phyloP scores from a whole-genome alignment of 306 rosid species.

The cucumber (Cucumis sativus) region DNA sequence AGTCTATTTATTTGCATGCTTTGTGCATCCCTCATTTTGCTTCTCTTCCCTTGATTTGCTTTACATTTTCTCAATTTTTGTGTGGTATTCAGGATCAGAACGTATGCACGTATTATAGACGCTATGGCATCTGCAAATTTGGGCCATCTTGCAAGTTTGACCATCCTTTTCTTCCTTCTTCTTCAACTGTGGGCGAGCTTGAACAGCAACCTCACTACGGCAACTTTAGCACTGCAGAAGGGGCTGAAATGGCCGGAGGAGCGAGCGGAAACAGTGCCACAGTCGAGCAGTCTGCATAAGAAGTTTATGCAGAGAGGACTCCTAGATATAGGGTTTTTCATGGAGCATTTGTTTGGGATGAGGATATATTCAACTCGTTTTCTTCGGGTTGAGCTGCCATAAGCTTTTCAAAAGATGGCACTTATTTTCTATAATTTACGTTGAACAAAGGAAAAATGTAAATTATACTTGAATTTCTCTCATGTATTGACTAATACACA shows the following conservation, averaged over 20 bases:
- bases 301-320: slow-evolving; percentile 20
- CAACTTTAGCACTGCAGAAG: slow-evolving; percentile 10
- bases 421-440: slow-evolving; percentile 6
- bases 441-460: slow-evolving; percentile 5
- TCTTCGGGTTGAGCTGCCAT: slow-evolving; percentile 16
- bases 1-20: background rate
- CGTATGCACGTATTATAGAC: slow-evolving; percentile 61
- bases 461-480: slow-evolving; percentile 4
- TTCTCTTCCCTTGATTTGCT: background rate
- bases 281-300: slow-evolving; percentile 35
- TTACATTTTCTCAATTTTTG: slow-evolving; percentile 2
- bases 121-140: slow-evolving; percentile 85
- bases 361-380: slow-evolving; percentile 18
- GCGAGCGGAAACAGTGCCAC: slow-evolving; percentile 26
- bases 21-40: background rate
- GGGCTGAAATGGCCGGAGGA: slow-evolving; percentile 35
- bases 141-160: slow-evolving; percentile 89
- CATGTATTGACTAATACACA: background rate
- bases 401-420: slow-evolving; percentile 35
- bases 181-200: slow-evolving; percentile 35
- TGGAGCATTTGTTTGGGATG: background rate
- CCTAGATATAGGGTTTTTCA: slow-evolving; percentile 8
- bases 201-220: slow-evolving; percentile 1
- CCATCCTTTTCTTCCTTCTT: slow-evolving; percentile 33
- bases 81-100: slow-evolving; percentile 55